These are phyloP conservation scores for Ballota nigra DNA, from an alignment of 257 asterid genomes.

Conservation along the genomic window DNA sequence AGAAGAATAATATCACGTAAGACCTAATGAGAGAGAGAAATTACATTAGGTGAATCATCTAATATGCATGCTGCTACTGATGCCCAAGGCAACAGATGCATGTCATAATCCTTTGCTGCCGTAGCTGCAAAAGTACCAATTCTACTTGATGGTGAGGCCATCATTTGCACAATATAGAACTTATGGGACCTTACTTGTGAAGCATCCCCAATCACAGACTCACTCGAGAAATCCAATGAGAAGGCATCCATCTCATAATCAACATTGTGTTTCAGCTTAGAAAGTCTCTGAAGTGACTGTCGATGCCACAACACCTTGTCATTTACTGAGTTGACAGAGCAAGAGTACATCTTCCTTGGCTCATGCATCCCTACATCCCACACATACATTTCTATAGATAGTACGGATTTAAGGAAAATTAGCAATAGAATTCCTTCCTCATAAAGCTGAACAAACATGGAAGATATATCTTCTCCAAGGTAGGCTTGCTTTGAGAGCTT, in stretches of 20 bases:
- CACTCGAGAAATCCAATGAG: constrained; percentile 75
- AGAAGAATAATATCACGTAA: constrained; percentile 19
- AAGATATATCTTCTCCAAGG: constrained; percentile 74
- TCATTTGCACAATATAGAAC: constrained; percentile 74
- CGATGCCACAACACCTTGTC: constrained; percentile 72
- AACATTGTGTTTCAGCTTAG: constrained; percentile 41
- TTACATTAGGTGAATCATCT: constrained; percentile 64
- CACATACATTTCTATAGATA: constrained; percentile 76
- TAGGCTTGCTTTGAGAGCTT: constrained; percentile 92
- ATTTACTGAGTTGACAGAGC: constrained; percentile 54
- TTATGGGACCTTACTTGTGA: constrained; percentile 51
- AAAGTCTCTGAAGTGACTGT: constrained; percentile 62
- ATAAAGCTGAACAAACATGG: constrained; percentile 77
- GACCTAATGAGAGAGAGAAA: constrained; percentile 25
- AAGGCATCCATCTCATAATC: constrained; percentile 61
- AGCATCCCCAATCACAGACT: constrained; percentile 56
- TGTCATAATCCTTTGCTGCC: constrained; percentile 85
- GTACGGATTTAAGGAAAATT: constrained; percentile 78
- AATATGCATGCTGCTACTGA: constrained; percentile 92
- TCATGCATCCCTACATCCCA: constrained; percentile 76
- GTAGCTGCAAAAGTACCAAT: constrained; percentile 82
- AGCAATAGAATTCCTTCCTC: constrained; percentile 83
- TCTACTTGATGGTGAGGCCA: constrained; percentile 84
- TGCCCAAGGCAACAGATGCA: constrained; percentile 95
- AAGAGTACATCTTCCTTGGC: constrained; percentile 73